phyloP scores from a whole-genome alignment of 257 asterid genomes.

The Fraxinus americana region DNA sequence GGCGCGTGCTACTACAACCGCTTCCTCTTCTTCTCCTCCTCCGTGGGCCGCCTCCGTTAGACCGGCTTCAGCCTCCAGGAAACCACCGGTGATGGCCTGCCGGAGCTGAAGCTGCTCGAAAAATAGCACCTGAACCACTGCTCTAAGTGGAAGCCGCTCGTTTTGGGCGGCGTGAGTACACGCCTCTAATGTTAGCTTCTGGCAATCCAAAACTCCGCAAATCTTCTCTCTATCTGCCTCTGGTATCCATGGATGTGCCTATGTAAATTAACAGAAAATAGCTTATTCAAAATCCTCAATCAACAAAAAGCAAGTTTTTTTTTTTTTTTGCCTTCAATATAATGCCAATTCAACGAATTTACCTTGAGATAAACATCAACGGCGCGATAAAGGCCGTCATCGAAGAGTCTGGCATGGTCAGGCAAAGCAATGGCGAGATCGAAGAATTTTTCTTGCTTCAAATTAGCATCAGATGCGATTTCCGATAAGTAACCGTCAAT shows the following conservation, averaged over 20 bases:
- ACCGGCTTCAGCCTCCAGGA: conserved; percentile 49
- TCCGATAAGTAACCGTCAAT: conserved; percentile 97
- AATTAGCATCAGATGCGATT: conserved; percentile 88
- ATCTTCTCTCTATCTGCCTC: conserved; percentile 83
- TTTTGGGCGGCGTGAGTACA: conserved; percentile 99
- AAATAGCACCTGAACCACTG: conserved; percentile 92
- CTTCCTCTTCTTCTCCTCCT: conserved; percentile 28
- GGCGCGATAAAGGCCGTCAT: conserved; percentile 96
- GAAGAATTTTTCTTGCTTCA: conserved; percentile 72
- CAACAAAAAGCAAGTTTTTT: not conserved
- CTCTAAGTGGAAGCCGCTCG: conserved; percentile 90
- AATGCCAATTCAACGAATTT: not conserved
- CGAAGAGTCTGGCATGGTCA: conserved; percentile 77
- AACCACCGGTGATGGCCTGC: conserved; percentile 84
- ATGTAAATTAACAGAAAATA: not conserved
- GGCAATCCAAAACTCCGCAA: conserved; percentile 81
- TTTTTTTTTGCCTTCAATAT: not conserved
- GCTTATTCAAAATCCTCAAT: not conserved
- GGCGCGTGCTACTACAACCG: conserved; percentile 25
- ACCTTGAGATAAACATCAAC: conserved; percentile 98
- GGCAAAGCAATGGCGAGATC: conserved; percentile 77
- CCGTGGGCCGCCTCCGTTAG: conserved; percentile 34
- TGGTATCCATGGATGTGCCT: conserved; percentile 91
- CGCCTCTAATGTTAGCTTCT: conserved; percentile 89
- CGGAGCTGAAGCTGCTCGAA: conserved; percentile 99